Base-by-base conservation (phyloP, 2,329 filamentous ascomycete species). In the Fusarium ambrosium region DNA sequence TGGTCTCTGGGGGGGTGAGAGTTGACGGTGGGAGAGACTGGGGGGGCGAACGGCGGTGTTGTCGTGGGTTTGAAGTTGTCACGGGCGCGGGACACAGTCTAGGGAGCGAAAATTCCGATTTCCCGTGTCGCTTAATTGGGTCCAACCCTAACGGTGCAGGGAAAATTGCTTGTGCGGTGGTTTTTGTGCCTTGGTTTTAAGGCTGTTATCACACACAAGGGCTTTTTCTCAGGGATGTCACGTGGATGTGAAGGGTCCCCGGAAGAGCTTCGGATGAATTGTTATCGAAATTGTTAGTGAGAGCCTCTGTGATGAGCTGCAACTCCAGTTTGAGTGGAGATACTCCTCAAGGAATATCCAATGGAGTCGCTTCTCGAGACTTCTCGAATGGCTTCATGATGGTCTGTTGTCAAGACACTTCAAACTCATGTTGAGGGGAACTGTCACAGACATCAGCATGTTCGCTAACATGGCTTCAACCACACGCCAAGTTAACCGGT, bases 71-170 rank as follows among this genome's bases (percentile, higher is more conserved):
- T 75, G 77, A 81, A 78, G 77, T 78, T 82, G 77, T 78, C 75
- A 74, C 74, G 71, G 69, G 77, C 77, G 74, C 77, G 74, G 75
- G 73, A 51, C 77, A 53, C 76, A 77, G 73, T 71, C 75, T 73
- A 74, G 70, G 76, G 73, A 63, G 73, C 79, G 78, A 83, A 84
- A 83, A 80, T 82, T 83, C 81, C 79, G 80, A 78, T 77, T 48
- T 77, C 66, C 62, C 76, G 77, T 80, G 81, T 83, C 82, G 83
- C 81, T 84, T 84, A 85, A 81, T 80, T 85, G 84, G 84, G 84
- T 81, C 83, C 82, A 84, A 85, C 84, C 85, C 85, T 86, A 86
- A 86, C 27, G 59, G 59, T 55, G 45, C 45, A 16, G 48, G 37
- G 58, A 36, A 27, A 60, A 56, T 36, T 73, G 72, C 58, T 62